Base-by-base conservation (phyloP, 352 stramenopile genomes). In the Globisporangium abappressorium region DNA sequence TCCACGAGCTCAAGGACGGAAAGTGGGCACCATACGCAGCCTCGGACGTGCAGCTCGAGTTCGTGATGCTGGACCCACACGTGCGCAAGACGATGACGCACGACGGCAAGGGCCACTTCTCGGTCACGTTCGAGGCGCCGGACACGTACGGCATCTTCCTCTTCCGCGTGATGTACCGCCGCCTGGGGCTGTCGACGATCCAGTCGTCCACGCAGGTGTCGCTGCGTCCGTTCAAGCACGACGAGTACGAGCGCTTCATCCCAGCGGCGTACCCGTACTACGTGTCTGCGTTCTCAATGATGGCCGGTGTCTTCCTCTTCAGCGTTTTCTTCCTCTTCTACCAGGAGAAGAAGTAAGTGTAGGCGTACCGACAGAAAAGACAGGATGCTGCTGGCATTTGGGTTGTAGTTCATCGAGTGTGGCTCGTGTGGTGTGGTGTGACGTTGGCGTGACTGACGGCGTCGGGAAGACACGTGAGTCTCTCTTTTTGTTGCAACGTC, bases 241-340 rank as follows among this genome's bases (percentile, higher is more conserved):
- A 98, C 79, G 94, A 98, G 78, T 98, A 98, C 81, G 92, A 98
- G 75, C 85, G 94, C 63, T 98, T 98, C 79, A 97, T 98, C 63
- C 80, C 90, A 3, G 87, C 84, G 7, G 94, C 94, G 30, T 98
- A 91, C 73, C 94, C 93, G 49, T 72, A 98, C 82, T 98, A 98
- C 73, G 80, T 86, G 3, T 94, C 85, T 47, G 87, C 89, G 33
- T 95, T 98, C 68, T 94, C 90, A 33, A 93, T 97, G 75, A 97
- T 97, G 90, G 73, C 77, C 8, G 93, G 87, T 43, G 92, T 98
- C 63, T 93, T 97, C 65, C 68, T 97, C 49, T 97, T 98, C 66
- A 94, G 83, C 71, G 76, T 93, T 61, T 87, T 92, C 59, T 98
- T 98, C 74, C 77, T 98, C 26, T 97, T 95, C 65, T 84, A 91